A percentile compares a stretch with the other conserved stretches of the same genome.
phyloP scores from a whole-genome alignment of 106 monocot genomes.

The Vanilla planifolia region DNA sequence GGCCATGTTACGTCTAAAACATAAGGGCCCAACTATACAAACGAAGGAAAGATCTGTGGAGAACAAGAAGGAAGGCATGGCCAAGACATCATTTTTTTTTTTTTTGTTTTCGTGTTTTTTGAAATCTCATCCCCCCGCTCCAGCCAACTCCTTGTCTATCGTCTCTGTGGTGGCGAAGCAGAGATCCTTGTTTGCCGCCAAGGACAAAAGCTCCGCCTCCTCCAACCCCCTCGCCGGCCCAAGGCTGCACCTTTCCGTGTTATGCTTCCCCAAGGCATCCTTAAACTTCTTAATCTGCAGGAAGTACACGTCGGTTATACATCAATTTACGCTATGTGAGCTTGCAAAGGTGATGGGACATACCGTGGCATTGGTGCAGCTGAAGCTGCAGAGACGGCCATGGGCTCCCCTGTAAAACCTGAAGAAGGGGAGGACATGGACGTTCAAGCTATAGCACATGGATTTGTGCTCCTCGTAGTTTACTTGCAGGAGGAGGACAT shows the following conservation, averaged over 20 bases:
- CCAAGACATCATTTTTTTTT: too few species aligned
- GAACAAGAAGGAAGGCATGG: too few species aligned
- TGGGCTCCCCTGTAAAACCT: conserved; percentile 92
- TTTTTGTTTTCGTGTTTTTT: too few species aligned
- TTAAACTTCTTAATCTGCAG: conserved; percentile 93
- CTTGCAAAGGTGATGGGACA: conserved; percentile 11
- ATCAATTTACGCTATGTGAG: neutral
- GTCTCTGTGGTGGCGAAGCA: conserved; percentile 43
- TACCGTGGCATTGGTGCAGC: conserved; percentile 94
- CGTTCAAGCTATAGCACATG: conserved; percentile 85
- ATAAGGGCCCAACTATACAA: too few species aligned
- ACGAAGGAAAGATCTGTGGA: too few species aligned
- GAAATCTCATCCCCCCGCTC: too few species aligned
- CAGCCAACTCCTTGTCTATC: too few species aligned
- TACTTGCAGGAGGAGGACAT: conserved; percentile 74
- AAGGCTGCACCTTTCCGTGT: conserved; percentile 66
- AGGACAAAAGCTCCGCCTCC: conserved; percentile 69
- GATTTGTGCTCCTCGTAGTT: conserved; percentile 91
- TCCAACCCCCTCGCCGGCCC: conserved; percentile 86
- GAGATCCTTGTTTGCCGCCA: conserved; percentile 79
- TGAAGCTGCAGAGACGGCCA: conserved; percentile 89
- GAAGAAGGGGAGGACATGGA: conserved; percentile 96
- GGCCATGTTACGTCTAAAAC: too few species aligned
- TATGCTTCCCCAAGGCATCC: conserved; percentile 83
- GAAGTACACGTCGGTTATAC: too few species aligned